A percentile compares a stretch with the other conserved stretches of the same genome.
phyloP scores from a whole-genome alignment of 2,329 filamentous ascomycete species.

The Davidsoniella neocaledoniae region DNA sequence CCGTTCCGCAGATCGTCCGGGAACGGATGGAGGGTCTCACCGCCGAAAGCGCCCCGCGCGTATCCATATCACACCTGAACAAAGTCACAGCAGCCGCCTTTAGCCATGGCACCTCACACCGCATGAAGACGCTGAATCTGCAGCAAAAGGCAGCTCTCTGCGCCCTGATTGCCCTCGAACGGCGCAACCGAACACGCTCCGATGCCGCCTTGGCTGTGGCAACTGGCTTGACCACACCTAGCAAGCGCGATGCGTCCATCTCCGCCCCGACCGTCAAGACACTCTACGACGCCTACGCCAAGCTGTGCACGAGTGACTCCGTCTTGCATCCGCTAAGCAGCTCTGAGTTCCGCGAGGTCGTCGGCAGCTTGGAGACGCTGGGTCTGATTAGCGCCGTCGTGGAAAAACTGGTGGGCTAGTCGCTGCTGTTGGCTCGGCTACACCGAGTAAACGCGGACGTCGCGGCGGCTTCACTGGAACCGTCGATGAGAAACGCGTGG shows the following conservation, averaged over 20 bases:
- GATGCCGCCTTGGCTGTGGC: constrained; percentile 20
- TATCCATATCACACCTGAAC: constrained; percentile 79
- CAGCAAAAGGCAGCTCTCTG: constrained; percentile 95
- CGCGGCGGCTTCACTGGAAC: constrained; percentile 35
- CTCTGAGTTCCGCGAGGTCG: constrained; percentile 87
- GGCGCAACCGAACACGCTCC: constrained; percentile 37
- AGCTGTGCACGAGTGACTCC: constrained; percentile 73
- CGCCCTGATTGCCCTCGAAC: constrained; percentile 73
- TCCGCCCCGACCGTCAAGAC: constrained; percentile 65
- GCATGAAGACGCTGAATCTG: constrained; percentile 74
- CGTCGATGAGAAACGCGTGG: constrained; percentile 59
- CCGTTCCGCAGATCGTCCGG: constrained; percentile 29
- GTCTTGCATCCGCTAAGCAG: constrained; percentile 74
- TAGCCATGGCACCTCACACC: constrained; percentile 70
- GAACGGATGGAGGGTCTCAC: constrained; percentile 47
- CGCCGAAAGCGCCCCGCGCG: constrained; percentile 65
- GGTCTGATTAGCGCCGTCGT: constrained; percentile 57
- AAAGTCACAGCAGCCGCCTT: constrained; percentile 81
- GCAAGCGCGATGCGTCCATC: constrained; percentile 33
- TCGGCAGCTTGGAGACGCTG: constrained; percentile 75
- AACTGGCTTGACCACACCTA: constrained; percentile 33
- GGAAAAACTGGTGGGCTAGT: constrained; percentile 53
- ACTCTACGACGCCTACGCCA: constrained; percentile 69
- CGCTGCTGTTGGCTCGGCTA: constrained; percentile 30
- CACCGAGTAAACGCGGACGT: constrained; percentile 53